Evolutionary conservation across 192 early-diverging fungal genomes (phyloP).

Genomic region (Backusella westeae): DNA sequence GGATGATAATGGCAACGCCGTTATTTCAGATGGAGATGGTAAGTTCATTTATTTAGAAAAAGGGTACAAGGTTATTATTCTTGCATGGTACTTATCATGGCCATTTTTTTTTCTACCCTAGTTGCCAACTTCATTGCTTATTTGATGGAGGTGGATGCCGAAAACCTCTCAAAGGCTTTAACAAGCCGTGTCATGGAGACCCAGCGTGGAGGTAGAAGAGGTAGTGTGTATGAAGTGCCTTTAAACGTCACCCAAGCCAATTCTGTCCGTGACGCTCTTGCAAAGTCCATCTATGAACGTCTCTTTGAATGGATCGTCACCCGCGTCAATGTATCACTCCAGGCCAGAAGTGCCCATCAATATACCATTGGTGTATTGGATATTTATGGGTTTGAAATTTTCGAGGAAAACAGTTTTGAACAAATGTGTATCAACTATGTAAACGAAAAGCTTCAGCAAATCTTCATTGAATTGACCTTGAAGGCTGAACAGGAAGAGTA

Average conservation of each 20-base stretch:
- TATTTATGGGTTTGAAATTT: slow-evolving; percentile 99
- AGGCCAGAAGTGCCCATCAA: slow-evolving; percentile 53
- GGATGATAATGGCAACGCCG: slow-evolving; percentile 70
- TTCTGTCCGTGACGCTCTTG: slow-evolving; percentile 87
- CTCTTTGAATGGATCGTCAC: slow-evolving; percentile 99
- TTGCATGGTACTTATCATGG: background rate
- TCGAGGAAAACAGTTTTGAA: slow-evolving; percentile 95
- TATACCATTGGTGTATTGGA: slow-evolving; percentile 92
- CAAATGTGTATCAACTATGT: slow-evolving; percentile 99
- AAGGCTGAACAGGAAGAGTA: slow-evolving; percentile 99
- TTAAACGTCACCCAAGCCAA: slow-evolving; percentile 89
- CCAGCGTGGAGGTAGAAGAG: slow-evolving; percentile 70
- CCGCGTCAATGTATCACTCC: slow-evolving; percentile 87
- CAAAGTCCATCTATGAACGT: slow-evolving; percentile 92
- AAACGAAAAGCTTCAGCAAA: slow-evolving; percentile 97
- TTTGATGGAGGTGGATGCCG: slow-evolving; percentile 63
- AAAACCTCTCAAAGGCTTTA: slow-evolving; percentile 61
- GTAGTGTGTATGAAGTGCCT: slow-evolving; percentile 81
- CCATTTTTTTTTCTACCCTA: background rate
- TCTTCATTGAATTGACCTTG: slow-evolving; percentile 98
- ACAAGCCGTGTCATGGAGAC: slow-evolving; percentile 73
- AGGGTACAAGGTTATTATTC: background rate
- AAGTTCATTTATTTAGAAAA: slow-evolving; percentile 2
- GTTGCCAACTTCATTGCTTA: slow-evolving; percentile 73
- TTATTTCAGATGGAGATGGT: slow-evolving; percentile 60